A percentile compares a stretch with the other conserved stretches of the same genome.
Evolutionary conservation across 805 yeast species (phyloP).

Genomic region (Wickerhamomyces strasburgensis): DNA sequence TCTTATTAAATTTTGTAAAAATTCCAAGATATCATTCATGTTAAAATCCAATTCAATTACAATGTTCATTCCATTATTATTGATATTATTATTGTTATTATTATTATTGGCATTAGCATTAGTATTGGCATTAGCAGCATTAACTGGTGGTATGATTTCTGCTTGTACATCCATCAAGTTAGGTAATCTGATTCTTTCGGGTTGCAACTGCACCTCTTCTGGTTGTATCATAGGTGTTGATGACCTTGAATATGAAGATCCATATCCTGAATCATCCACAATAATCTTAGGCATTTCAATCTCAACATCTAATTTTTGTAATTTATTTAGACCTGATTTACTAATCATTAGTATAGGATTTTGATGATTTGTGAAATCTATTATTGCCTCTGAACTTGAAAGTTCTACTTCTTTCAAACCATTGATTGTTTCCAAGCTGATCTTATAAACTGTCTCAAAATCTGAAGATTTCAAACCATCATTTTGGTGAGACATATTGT

Average conservation of each 20-base stretch:
- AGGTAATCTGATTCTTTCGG: not conserved
- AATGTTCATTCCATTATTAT: not conserved
- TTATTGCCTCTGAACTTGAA: slow-evolving; percentile 22
- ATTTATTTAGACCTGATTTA: slow-evolving; percentile 23
- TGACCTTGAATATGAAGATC: not conserved
- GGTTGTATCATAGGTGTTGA: not conserved
- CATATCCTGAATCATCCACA: not conserved
- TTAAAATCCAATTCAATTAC: not conserved
- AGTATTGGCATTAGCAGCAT: not conserved
- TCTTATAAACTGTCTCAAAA: slow-evolving; percentile 5
- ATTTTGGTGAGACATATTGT: no score
- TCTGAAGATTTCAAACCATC: no score
- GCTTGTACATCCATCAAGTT: no score
- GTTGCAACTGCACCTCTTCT: not conserved
- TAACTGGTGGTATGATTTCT: not conserved
- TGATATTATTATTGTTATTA: no score
- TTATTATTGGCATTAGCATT: not conserved
- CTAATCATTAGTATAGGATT: slow-evolving; percentile 25
- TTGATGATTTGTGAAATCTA: slow-evolving; percentile 21
- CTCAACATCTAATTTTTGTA: slow-evolving; percentile 14
- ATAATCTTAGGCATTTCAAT: slow-evolving; percentile 17
- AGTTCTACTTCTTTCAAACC: slow-evolving; percentile 17
- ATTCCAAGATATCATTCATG: not conserved
- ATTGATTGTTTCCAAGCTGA: slow-evolving; percentile 12
- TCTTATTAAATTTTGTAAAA: not conserved